Evolutionary conservation across 2,329 filamentous ascomycete genomes (phyloP), one percentile per base, ranked within the genome.

Genomic region (Stemphylium beticola): DNA sequence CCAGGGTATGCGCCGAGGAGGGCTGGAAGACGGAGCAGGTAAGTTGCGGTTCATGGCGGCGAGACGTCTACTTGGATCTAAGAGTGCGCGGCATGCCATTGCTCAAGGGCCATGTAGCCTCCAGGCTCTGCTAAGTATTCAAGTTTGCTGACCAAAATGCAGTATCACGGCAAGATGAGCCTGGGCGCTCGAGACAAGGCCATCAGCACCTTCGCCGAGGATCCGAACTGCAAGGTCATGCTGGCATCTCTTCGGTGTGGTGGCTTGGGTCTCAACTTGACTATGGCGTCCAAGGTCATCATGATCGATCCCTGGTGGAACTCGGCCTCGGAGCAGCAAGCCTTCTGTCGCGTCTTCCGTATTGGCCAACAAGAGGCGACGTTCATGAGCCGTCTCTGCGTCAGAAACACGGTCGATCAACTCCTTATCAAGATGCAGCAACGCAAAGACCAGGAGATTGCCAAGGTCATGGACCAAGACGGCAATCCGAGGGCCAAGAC

Each of bases 341-440:
- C 84, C 0, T 85, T 84, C 65, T 82, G 79, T 1, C 82, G 89
- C 0, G 83, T 91, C 0, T 83, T 83, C 61, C 81, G 89, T 4
- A 85, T 87, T 2, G 88, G 88, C 0, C 90, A 93, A 58, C 57
- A 66, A 0, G 83, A 87, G 37, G 76, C 84, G 31, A 87, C 87
- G 0, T 76, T 84, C 10, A 81, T 89, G 53, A 79, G 84, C 0
- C 80, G 85, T 0, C 78, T 92, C 31, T 72, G 85, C 0, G 78
- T 86, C 0, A 71, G 77, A 1, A 76, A 82, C 4, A 83, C 81
- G 0, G 82, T 90, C 4, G 88, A 92, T 54, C 76, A 82, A 9
- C 75, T 79, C 0, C 76, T 92, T 3, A 67, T 81, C 0, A 41
- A 70, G 0, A 78, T 90, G 58, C 88, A 92, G 54, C 55, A 77